These are phyloP conservation scores for Russula sp. DNA, from an alignment of 768 basidiomycete species.

Conservation along the genomic window DNA sequence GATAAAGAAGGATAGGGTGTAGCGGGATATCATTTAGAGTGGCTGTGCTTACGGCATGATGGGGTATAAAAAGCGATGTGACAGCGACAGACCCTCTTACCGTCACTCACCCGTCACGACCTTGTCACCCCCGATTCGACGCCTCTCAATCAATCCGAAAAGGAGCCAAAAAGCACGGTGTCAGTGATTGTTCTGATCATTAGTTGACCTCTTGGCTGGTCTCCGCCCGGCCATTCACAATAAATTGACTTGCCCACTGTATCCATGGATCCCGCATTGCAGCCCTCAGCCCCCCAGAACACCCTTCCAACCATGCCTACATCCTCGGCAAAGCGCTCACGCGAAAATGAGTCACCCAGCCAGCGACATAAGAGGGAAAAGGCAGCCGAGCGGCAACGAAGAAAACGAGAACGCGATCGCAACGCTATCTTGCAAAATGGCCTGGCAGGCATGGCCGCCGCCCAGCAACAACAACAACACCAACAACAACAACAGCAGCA, in stretches of 20 bases:
- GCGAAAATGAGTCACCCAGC: constrained; percentile 71
- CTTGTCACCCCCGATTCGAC: constrained; percentile 34
- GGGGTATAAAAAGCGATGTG: constrained; percentile 35
- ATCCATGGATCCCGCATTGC: constrained; percentile 29
- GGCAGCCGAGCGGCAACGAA: constrained; percentile 79
- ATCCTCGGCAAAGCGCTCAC: constrained; percentile 51
- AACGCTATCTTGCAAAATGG: constrained; percentile 38
- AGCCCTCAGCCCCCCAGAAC: constrained; percentile 28
- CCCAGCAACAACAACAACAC: constrained; percentile 30
- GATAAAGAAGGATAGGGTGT: constrained; percentile 44
- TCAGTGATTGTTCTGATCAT: constrained; percentile 7
- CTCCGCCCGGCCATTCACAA: not conserved
- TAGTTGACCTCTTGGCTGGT: constrained; percentile 9
- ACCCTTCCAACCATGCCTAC: constrained; percentile 29
- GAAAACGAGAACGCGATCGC: constrained; percentile 73
- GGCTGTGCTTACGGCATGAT: constrained; percentile 33
- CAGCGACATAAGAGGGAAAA: constrained; percentile 80
- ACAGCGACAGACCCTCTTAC: constrained; percentile 27
- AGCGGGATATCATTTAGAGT: not conserved
- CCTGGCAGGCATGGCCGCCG: constrained; percentile 33
- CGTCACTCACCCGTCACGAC: constrained; percentile 39
- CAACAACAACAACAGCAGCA: constrained; percentile 31
- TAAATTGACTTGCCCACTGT: constrained; percentile 19
- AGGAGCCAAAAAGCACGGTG: constrained; percentile 12
- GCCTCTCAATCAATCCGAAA: constrained; percentile 29